A percentile compares a stretch with the other conserved stretches of the same genome.
phyloP scores from a whole-genome alignment of 2,329 filamentous ascomycete species.

The Tolypocladium tropicale region DNA sequence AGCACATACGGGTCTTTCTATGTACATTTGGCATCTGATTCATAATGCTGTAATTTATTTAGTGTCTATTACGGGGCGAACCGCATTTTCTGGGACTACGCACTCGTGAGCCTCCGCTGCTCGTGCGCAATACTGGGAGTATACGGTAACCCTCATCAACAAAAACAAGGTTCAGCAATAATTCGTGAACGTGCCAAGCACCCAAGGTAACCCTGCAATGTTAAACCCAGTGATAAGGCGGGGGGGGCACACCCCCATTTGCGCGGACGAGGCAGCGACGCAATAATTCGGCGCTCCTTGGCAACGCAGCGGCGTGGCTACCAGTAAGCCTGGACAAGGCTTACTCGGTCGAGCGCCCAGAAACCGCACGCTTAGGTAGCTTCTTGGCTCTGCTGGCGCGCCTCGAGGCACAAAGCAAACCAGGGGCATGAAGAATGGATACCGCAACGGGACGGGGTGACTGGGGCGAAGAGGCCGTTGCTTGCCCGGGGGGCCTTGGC shows the following conservation, averaged over 20 bases:
- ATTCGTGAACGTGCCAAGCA: not conserved
- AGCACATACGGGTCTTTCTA: constrained; percentile 9
- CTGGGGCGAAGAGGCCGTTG: no score
- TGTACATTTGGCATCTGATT: constrained; percentile 28
- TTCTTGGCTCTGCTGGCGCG: no score
- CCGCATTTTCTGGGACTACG: not conserved
- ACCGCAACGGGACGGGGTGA: no score
- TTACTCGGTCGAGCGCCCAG: no score
- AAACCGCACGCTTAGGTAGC: no score
- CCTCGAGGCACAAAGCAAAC: no score
- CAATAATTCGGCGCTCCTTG: not conserved
- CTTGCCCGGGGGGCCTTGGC: no score
- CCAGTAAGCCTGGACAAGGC: no score
- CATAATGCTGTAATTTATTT: constrained; percentile 36
- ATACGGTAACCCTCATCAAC: not conserved
- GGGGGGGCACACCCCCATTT: not conserved
- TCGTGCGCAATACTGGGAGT: not conserved
- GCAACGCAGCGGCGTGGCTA: not conserved
- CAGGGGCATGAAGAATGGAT: no score
- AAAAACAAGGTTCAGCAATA: not conserved
- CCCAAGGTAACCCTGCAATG: not conserved
- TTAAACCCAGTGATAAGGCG: no score
- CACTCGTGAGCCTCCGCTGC: not conserved
- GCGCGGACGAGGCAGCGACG: not conserved
- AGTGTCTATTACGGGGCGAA: constrained; percentile 23